A percentile compares a stretch with the other conserved stretches of the same genome.
Conservation (phyloP, 2,329 filamentous ascomycete genomes). For the Calonectria montana region DNA sequence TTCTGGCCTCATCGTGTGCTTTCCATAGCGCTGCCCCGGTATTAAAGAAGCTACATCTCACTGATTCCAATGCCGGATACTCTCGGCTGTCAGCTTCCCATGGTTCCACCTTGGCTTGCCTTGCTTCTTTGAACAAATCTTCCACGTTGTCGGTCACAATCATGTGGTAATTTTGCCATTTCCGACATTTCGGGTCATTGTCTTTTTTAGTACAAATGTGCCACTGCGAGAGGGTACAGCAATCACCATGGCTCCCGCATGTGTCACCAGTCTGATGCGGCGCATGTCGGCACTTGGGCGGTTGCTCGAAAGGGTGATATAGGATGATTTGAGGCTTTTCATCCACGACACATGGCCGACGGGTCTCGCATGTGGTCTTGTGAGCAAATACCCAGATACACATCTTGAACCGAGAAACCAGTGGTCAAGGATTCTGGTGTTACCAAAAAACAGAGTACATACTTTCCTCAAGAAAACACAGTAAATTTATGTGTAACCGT, state of each 20-base stretch:
- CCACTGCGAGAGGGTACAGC: background rate
- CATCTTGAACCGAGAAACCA: background rate
- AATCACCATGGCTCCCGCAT: background rate
- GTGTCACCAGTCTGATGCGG: background rate
- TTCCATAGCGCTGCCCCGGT: background rate
- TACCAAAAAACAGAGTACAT: background rate
- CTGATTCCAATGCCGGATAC: background rate
- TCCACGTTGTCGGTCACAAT: background rate
- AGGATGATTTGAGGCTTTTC: background rate
- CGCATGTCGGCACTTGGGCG: background rate
- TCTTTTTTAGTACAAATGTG: background rate
- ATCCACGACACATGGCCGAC: background rate
- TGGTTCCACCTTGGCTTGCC: background rate
- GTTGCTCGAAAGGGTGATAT: conserved; percentile 11
- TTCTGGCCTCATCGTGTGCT: background rate
- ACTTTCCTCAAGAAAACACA: background rate
- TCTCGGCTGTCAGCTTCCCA: background rate
- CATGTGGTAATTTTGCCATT: background rate
- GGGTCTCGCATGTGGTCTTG: conserved; percentile 7
- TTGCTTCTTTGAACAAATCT: background rate
- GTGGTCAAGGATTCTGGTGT: background rate
- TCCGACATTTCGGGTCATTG: background rate
- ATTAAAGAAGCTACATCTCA: background rate
- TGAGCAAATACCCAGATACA: background rate
- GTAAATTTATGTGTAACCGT: background rate